Conservation (phyloP, 345 rosid species). For the Angophora floribunda region DNA sequence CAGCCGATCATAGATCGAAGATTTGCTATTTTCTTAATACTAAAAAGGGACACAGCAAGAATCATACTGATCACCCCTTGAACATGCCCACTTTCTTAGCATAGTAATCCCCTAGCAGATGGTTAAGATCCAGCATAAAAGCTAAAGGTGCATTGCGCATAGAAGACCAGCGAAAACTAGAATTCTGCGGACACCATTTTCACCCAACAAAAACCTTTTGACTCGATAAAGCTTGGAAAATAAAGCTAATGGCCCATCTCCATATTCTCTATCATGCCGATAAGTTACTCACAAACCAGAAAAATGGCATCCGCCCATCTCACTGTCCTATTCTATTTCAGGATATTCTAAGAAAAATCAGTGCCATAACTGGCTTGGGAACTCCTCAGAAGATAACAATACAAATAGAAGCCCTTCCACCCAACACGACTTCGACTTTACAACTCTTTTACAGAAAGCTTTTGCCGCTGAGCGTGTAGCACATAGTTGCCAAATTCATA, state of each 20-base stretch:
- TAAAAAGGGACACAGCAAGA: background rate
- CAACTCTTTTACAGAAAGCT: background rate
- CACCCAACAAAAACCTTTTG: background rate
- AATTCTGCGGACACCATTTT: background rate
- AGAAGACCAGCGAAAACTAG: background rate
- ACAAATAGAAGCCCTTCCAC: background rate
- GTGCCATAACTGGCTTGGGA: background rate
- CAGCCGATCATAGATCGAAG: background rate
- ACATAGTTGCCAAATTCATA: background rate
- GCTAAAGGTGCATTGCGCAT: background rate
- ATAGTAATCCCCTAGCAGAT: background rate
- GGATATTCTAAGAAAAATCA: background rate
- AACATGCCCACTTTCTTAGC: background rate
- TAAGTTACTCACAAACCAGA: background rate
- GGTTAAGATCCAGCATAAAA: background rate
- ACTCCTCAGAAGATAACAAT: background rate
- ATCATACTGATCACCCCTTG: background rate
- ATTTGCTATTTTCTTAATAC: background rate
- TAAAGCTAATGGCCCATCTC: background rate
- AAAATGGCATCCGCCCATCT: background rate
- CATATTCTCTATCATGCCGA: background rate
- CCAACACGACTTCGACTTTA: background rate
- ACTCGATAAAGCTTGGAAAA: background rate
- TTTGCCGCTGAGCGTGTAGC: background rate
- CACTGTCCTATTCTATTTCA: background rate